Evolutionary conservation across 2,329 filamentous ascomycete genomes (phyloP).

Genomic region (Talaromyces albobiverticillius): DNA sequence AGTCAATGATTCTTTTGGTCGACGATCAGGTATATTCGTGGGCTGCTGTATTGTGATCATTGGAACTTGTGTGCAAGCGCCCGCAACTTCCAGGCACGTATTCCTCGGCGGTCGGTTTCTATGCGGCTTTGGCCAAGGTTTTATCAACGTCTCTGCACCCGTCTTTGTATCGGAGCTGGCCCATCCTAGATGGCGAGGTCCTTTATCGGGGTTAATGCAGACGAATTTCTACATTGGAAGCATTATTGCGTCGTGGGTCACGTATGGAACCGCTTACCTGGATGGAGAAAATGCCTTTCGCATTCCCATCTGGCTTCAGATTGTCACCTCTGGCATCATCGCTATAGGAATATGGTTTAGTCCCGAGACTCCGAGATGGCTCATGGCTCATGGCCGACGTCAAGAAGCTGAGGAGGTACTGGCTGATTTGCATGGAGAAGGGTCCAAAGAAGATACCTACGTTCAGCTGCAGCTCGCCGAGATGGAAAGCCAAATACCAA

Average conservation of each 20-base stretch:
- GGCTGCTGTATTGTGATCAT: constrained; percentile 12
- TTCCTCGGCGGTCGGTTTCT: constrained; percentile 13
- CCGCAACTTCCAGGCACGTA: constrained; percentile 7
- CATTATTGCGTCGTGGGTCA: constrained; percentile 14
- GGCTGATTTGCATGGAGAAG: constrained; percentile 8
- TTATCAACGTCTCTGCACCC: constrained; percentile 11
- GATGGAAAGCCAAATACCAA: constrained; percentile 11
- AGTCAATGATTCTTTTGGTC: constrained; percentile 9
- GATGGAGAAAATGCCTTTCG: constrained; percentile 13
- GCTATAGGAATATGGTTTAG: constrained; percentile 12
- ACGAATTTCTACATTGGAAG: constrained; percentile 12
- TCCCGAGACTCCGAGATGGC: constrained; percentile 13
- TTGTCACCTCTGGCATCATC: constrained; percentile 9
- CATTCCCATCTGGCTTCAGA: constrained; percentile 13
- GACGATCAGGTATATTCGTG: constrained; percentile 8
- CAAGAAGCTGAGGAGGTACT: constrained; percentile 11
- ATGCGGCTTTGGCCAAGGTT: constrained; percentile 12
- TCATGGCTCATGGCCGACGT: constrained; percentile 11
- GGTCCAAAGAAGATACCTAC: not conserved
- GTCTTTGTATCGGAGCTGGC: constrained; percentile 13
- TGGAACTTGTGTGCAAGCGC: constrained; percentile 14
- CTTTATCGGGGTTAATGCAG: constrained; percentile 12
- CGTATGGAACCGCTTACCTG: constrained; percentile 12
- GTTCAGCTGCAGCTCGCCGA: constrained; percentile 10
- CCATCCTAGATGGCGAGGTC: constrained; percentile 15